Percentiles rank a stretch among this genome's conserved stretches.
phyloP scores from a whole-genome alignment of 2,329 filamentous ascomycete species.

The Annulohypoxylon truncatum region DNA sequence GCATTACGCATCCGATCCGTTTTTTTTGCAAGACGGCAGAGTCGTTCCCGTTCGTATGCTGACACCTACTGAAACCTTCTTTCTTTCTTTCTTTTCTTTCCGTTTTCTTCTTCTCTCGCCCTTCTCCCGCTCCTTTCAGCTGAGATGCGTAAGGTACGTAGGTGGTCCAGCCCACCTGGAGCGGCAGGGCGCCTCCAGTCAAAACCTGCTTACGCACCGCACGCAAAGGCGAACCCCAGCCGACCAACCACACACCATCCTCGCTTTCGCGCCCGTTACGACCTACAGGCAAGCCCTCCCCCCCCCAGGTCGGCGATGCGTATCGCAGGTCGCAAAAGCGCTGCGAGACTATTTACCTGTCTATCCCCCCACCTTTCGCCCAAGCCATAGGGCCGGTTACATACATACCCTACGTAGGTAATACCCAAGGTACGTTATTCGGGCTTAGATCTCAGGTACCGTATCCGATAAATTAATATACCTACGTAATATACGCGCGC shows the following conservation, averaged over 20 bases:
- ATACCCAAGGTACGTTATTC: neutral
- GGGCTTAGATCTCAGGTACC: neutral
- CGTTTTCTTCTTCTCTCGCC: neutral
- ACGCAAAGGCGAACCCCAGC: conserved; percentile 9
- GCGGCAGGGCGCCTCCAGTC: conserved; percentile 28
- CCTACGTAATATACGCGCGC: neutral
- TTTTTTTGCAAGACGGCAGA: too few relatives aligned
- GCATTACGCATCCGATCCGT: neutral
- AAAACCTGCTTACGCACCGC: conserved; percentile 18
- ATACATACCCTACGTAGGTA: neutral
- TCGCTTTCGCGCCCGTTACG: neutral
- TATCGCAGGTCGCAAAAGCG: conserved; percentile 8
- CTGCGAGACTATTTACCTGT: conserved; percentile 2
- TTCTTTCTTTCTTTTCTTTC: neutral
- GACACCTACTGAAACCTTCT: neutral
- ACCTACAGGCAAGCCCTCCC: conserved; percentile 19
- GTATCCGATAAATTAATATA: too few relatives aligned
- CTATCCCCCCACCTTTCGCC: neutral
- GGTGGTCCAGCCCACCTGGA: neutral
- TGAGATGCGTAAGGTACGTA: neutral
- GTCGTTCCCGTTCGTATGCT: neutral
- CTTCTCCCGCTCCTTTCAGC: conserved; percentile 18
- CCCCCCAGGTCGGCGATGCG: conserved; percentile 11
- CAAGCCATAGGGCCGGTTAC: neutral
- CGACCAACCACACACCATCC: conserved; percentile 20